Evolutionary conservation across 306 rosid genomes (phyloP), one percentile per base, ranked within the genome.

Genomic region (Glycine soja): DNA sequence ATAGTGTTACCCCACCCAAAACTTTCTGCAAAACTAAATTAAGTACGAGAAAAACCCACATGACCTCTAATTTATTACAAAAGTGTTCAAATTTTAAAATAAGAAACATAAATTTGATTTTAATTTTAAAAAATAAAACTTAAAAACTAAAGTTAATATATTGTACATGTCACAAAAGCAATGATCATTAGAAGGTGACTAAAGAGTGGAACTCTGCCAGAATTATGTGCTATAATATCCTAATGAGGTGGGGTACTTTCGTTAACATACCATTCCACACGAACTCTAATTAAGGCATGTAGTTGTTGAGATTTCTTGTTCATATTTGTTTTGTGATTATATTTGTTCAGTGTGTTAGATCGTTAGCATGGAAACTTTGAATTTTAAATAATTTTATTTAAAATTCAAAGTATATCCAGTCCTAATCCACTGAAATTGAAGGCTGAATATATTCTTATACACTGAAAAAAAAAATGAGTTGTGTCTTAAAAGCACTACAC

Each of bases 131-230:
- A 40, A 40, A 24, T 24, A 24, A 24, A 24, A 24, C 1, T 24
- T 4, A 3, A 40, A 40, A 40, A 40, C 43, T 40, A 5, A 40
- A 40, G 43, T 40, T 40, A 40, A 40, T 40, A 5, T 40, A 40
- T 40, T 40, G 5, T 5, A 40, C 4, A 40, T 40, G 43, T 40
- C 43, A 40, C 43, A 40, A 38, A 38, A 5, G 43, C 43, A 40
- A 40, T 40, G 5, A 40, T 40, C 4, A 40, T 40, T 40, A 40
- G 7, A 40, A 40, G 43, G 54, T 50, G 70, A 43, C 34, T n/a
- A 19, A 13, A 15, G 74, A 80, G 69, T 74, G 75, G 46, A 64
- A 30, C 10, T 79, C 40, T 70, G 70, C 51, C 64, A 69, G 7
- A 43, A 54, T 54, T 76, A 5, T 24, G 80, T 77, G 51, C 65